phyloP scores from a whole-genome alignment of 2,329 filamentous ascomycete species.

The Coleophoma eucalyptorum region DNA sequence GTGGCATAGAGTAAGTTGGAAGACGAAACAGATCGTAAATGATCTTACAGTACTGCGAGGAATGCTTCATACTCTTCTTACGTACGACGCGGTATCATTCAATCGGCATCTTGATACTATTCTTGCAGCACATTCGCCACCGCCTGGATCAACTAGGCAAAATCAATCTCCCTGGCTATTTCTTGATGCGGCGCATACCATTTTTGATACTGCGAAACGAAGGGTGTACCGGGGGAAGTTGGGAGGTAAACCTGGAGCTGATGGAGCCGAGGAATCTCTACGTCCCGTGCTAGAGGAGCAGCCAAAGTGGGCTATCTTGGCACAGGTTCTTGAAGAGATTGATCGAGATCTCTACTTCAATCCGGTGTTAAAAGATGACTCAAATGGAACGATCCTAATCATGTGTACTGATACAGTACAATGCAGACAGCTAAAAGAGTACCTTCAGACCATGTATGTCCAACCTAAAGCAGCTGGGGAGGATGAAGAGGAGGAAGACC shows the following conservation, averaged over 20 bases:
- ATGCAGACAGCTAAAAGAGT: conserved; percentile 85
- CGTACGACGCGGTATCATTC: conserved; percentile 87
- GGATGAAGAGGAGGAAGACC: conserved; percentile 39
- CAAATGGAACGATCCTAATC: conserved; percentile 87
- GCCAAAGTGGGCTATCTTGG: conserved; percentile 86
- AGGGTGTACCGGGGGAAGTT: conserved; percentile 75
- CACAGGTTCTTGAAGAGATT: conserved; percentile 91
- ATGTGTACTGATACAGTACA: conserved; percentile 91
- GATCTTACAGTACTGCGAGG: conserved; percentile 80
- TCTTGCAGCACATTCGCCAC: conserved; percentile 82
- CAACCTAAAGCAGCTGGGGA: conserved; percentile 40
- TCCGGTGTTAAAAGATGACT: conserved; percentile 70
- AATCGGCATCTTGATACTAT: conserved; percentile 93
- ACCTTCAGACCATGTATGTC: conserved; percentile 85
- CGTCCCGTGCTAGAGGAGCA: conserved; percentile 86
- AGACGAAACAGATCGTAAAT: conserved; percentile 90
- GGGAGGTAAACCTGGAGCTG: conserved; percentile 23
- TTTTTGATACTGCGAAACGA: conserved; percentile 86
- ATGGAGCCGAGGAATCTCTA: conserved; percentile 39
- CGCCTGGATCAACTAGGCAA: conserved; percentile 80
- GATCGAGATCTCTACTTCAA: conserved; percentile 88
- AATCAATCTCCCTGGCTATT: conserved; percentile 96
- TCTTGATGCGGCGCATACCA: conserved; percentile 87
- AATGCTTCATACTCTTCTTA: conserved; percentile 77
- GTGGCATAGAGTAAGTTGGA: conserved; percentile 95